phyloP scores from a whole-genome alignment of 202 grass and related monocot genomes.

The Cymbopogon flexuosus region DNA sequence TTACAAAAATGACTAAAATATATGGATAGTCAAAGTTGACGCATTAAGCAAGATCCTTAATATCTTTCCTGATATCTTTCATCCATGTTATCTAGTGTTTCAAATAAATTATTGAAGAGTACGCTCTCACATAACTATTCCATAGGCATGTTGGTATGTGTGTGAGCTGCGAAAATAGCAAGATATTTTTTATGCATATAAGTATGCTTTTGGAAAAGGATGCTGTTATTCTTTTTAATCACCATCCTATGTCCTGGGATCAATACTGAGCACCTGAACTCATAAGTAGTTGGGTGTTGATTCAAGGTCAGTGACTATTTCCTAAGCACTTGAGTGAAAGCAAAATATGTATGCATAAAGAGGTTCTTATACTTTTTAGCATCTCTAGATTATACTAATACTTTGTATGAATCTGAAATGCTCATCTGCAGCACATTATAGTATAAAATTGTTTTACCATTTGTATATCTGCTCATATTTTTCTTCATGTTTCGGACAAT shows the following conservation, averaged over 20 bases:
- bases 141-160: not conserved
- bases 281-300: not conserved
- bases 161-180: constrained; percentile 1
- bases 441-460: not conserved
- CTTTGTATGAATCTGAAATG: constrained; percentile 3
- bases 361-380: not conserved
- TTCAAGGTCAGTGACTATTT: not conserved
- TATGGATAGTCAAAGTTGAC: constrained; percentile 19
- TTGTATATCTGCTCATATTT: not conserved
- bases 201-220: not conserved
- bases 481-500: not conserved
- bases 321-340: not conserved
- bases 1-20: constrained; percentile 15
- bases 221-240: not conserved
- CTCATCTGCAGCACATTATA: not conserved
- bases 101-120: constrained; percentile 3
- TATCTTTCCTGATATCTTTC: constrained; percentile 22
- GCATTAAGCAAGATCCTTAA: constrained; percentile 21
- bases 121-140: not conserved
- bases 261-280: not conserved
- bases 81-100: not conserved
- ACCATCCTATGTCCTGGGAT: not conserved
- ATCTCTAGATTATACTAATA: constrained; percentile 7
- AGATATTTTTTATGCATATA: not conserved
- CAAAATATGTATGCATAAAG: not conserved